These are phyloP conservation scores for Yarrowia hollandica DNA, from an alignment of 805 yeast genomes.

Conservation along the genomic window DNA sequence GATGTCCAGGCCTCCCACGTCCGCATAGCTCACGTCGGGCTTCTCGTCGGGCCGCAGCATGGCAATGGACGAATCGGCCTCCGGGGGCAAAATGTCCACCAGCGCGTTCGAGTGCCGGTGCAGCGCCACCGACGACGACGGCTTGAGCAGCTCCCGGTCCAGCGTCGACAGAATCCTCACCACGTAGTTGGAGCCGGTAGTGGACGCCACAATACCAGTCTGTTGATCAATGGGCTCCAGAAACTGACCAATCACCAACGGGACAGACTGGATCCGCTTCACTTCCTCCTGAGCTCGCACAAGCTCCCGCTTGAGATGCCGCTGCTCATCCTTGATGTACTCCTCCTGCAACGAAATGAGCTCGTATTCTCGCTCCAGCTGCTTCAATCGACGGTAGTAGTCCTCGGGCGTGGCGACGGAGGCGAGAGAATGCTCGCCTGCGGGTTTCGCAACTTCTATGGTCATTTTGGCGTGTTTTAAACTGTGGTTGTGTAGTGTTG, in stretches of 20 bases:
- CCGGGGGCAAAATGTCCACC: conserved; percentile 97
- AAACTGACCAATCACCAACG: conserved; percentile 96
- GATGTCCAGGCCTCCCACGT: conserved; percentile 98
- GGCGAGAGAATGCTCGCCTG: not conserved
- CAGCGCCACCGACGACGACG: conserved; percentile 92
- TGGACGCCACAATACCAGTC: conserved; percentile 94
- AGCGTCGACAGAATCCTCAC: conserved; percentile 92
- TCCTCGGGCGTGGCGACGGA: conserved; percentile 45
- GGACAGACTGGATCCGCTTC: conserved; percentile 94
- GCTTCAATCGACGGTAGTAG: conserved; percentile 80
- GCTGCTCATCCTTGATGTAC: conserved; percentile 96
- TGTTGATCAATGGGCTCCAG: conserved; percentile 95
- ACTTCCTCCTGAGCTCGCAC: conserved; percentile 98
- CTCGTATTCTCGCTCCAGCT: conserved; percentile 86
- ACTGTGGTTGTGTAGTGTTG: not conserved
- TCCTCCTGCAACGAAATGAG: conserved; percentile 86
- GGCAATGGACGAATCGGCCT: conserved; percentile 94
- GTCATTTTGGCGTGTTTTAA: not conserved
- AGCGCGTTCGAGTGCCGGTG: conserved; percentile 98
- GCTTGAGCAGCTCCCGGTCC: conserved; percentile 90
- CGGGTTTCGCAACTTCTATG: conserved; percentile 23
- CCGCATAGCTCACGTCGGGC: conserved; percentile 95
- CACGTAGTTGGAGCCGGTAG: conserved; percentile 96
- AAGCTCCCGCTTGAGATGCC: conserved; percentile 90
- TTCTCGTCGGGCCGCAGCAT: conserved; percentile 92